Conservation (phyloP, 2,329 filamentous ascomycete genomes). For the Emergomyces pasteurianus region DNA sequence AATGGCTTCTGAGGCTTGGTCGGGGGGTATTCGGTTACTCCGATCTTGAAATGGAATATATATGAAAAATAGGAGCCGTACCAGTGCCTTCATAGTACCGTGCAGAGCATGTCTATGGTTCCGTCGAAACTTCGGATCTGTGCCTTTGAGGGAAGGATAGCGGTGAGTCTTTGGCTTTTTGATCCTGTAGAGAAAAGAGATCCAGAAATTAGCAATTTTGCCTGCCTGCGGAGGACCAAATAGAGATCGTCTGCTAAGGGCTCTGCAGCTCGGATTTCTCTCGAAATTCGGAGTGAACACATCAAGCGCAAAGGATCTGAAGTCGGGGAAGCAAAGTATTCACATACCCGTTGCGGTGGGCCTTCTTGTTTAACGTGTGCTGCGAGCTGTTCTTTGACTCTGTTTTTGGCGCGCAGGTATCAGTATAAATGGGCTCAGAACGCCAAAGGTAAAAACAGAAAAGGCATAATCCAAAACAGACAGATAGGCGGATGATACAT, state of each 20-base stretch:
- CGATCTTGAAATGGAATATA: conserved; percentile 5
- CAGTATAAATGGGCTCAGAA: not conserved
- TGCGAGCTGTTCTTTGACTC: conserved; percentile 99
- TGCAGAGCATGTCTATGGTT: conserved; percentile 99
- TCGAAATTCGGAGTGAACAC: not conserved
- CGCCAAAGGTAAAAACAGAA: not conserved
- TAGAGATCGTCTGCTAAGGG: not conserved
- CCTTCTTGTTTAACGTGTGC: conserved; percentile 97
- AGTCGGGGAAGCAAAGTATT: conserved; percentile 3
- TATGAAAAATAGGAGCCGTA: conserved; percentile 41
- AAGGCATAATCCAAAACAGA: not conserved
- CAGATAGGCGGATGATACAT: conserved; percentile 16
- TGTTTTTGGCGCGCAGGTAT: conserved; percentile 31
- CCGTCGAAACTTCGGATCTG: conserved; percentile 98
- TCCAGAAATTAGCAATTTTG: conserved; percentile 1
- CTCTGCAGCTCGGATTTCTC: not conserved
- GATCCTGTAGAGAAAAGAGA: conserved; percentile 54
- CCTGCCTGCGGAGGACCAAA: not conserved
- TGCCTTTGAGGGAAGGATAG: conserved; percentile 97
- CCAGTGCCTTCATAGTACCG: conserved; percentile 95
- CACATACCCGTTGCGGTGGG: conserved; percentile 95
- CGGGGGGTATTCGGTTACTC: not conserved
- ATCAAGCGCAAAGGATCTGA: not conserved
- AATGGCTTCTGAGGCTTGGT: conserved; percentile 3
- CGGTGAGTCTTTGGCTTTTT: conserved; percentile 99